Conservation (phyloP, 345 rosid species). For the Toxicodendron radicans region DNA sequence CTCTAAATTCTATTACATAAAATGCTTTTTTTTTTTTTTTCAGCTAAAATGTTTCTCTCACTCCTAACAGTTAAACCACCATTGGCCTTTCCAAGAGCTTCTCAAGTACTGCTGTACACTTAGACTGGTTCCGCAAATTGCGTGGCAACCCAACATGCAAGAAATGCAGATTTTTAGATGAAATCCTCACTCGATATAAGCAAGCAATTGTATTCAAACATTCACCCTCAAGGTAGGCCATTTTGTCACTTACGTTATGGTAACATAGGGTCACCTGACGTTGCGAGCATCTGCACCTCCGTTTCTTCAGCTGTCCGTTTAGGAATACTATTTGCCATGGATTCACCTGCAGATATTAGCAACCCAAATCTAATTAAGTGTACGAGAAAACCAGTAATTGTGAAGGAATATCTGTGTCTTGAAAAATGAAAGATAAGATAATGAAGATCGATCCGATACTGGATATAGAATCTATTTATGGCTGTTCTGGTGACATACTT, state of each 20-base stretch:
- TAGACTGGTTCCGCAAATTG: conserved; percentile 25
- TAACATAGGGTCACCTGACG: conserved; percentile 77
- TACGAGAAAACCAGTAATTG: neutral
- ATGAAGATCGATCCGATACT: conserved; percentile 25
- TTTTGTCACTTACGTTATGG: conserved; percentile 36
- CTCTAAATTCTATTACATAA: conserved; percentile 48
- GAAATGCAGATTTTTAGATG: conserved; percentile 25
- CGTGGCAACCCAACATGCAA: conserved; percentile 21
- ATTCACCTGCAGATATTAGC: conserved; percentile 48
- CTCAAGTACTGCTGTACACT: conserved; percentile 40
- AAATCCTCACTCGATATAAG: conserved; percentile 19
- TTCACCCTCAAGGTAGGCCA: conserved; percentile 16
- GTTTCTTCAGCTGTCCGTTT: conserved; percentile 45
- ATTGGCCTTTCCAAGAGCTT: conserved; percentile 21
- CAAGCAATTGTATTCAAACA: conserved; percentile 8
- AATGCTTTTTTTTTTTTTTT: conserved; percentile 23
- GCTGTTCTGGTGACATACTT: conserved; percentile 34
- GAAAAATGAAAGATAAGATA: neutral
- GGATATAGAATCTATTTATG: conserved; percentile 33
- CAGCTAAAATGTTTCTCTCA: conserved; percentile 24
- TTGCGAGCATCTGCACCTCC: conserved; percentile 57
- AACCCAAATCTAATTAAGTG: conserved; percentile 9
- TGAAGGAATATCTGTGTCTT: neutral
- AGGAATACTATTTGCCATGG: conserved; percentile 38
- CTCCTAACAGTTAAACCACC: conserved; percentile 32